Evolutionary conservation across 257 asterid species (phyloP).

Genomic region (Handroanthus guayacan): DNA sequence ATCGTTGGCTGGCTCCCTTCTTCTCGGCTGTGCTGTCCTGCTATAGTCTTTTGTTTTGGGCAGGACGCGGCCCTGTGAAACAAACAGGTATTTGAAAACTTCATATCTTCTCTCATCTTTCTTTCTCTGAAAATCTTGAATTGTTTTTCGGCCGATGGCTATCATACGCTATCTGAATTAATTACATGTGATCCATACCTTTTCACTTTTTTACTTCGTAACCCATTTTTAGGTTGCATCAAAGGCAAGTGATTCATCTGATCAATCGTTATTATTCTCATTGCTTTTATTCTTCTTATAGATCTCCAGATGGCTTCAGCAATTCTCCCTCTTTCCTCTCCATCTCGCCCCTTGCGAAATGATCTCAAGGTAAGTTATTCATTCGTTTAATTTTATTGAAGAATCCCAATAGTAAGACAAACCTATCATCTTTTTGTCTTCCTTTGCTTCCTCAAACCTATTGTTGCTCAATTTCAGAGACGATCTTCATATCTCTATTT

Average conservation of each 20-base stretch:
- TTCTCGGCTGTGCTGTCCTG: neutral
- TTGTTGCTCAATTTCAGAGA: too few species aligned
- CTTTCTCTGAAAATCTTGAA: too few species aligned
- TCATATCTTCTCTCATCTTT: neutral
- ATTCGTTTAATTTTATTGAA: neutral
- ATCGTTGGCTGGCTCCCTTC: neutral
- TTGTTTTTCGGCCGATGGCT: neutral
- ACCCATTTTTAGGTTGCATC: neutral
- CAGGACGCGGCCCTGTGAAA: too few species aligned
- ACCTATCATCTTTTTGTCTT: neutral
- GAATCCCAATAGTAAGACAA: neutral
- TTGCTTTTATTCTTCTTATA: neutral
- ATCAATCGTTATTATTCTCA: neutral
- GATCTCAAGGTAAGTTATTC: conserved; percentile 50
- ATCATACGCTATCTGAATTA: neutral
- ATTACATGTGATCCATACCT: neutral
- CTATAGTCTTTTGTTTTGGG: too few species aligned
- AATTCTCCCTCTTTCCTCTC: conserved; percentile 52
- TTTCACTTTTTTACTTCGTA: neutral
- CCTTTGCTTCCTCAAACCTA: neutral
- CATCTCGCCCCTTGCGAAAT: conserved; percentile 44
- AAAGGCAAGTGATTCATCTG: conserved; percentile 11
- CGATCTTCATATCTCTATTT: neutral
- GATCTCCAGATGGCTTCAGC: conserved; percentile 55
- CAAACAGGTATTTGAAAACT: neutral